Conservation (phyloP, 2,329 filamentous ascomycete species). For the Colletotrichum trifolii region DNA sequence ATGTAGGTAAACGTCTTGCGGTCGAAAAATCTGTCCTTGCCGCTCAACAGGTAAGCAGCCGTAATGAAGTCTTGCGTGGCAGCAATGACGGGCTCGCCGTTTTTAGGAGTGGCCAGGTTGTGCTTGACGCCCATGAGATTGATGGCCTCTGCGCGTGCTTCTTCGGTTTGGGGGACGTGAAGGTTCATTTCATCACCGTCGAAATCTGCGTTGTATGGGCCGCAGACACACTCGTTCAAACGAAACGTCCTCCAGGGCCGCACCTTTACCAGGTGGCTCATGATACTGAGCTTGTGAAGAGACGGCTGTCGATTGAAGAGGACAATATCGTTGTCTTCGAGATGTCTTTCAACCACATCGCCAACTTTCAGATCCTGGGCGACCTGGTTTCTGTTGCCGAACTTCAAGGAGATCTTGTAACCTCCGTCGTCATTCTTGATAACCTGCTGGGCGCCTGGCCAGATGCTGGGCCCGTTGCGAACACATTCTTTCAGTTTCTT, state of each 20-base stretch:
- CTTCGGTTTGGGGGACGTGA: conserved; percentile 97
- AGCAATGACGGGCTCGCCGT: conserved; percentile 96
- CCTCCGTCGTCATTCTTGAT: conserved; percentile 71
- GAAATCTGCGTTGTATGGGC: conserved; percentile 98
- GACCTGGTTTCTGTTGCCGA: conserved; percentile 75
- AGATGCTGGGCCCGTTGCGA: conserved; percentile 78
- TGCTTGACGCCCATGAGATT: conserved; percentile 98
- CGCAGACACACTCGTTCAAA: conserved; percentile 97
- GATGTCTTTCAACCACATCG: conserved; percentile 91
- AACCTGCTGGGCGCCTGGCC: conserved; percentile 89
- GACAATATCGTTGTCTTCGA: conserved; percentile 95
- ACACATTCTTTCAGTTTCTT: conserved; percentile 82
- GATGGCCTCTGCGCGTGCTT: conserved; percentile 93
- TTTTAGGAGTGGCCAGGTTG: conserved; percentile 95
- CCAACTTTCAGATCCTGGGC: conserved; percentile 82
- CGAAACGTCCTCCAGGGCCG: conserved; percentile 96
- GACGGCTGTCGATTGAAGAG: conserved; percentile 98
- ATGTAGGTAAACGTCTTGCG: conserved; percentile 89
- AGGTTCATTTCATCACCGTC: conserved; percentile 99
- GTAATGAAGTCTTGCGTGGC: conserved; percentile 99
- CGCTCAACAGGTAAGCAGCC: conserved; percentile 88
- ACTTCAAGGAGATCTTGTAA: conserved; percentile 81
- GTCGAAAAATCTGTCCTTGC: conserved; percentile 93
- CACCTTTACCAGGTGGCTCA: conserved; percentile 93
- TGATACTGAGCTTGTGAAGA: conserved; percentile 97